Evolutionary conservation across 257 asterid genomes (phyloP).

Genomic region (Solanum pimpinellifolium): DNA sequence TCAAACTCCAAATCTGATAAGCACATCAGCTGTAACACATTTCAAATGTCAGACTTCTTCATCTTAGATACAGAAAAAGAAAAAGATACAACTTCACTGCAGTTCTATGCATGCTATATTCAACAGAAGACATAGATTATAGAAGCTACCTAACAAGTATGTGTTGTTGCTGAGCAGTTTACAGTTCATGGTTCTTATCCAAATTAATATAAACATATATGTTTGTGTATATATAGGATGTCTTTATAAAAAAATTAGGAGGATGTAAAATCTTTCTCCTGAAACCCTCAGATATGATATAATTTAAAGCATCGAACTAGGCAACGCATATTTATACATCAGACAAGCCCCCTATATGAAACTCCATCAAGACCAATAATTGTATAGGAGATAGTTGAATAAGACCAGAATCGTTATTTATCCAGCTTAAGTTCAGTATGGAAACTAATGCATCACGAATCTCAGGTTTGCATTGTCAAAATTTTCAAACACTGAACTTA

Average conservation of each 20-base stretch:
- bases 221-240: not conserved
- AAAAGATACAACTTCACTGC: not conserved
- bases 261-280: not conserved
- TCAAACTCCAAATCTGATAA: constrained; percentile 89
- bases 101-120: not conserved
- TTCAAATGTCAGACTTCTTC: not conserved
- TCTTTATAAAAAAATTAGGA: not conserved
- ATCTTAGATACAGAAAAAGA: not conserved
- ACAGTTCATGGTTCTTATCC: not conserved
- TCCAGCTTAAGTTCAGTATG: not conserved
- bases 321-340: not conserved
- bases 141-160: not conserved
- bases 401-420: not conserved
- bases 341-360: not conserved
- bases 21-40: constrained; percentile 70
- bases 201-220: not conserved
- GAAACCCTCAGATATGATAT: not conserved
- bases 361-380: not conserved
- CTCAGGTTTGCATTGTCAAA: not conserved
- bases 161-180: not conserved
- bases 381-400: not conserved
- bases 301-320: not conserved
- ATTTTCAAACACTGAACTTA: not conserved
- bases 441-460: not conserved
- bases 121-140: not conserved